These are phyloP conservation scores for Saccharomyces hybrid DNA, from an alignment of 1,139 yeast species.

Conservation along the genomic window DNA sequence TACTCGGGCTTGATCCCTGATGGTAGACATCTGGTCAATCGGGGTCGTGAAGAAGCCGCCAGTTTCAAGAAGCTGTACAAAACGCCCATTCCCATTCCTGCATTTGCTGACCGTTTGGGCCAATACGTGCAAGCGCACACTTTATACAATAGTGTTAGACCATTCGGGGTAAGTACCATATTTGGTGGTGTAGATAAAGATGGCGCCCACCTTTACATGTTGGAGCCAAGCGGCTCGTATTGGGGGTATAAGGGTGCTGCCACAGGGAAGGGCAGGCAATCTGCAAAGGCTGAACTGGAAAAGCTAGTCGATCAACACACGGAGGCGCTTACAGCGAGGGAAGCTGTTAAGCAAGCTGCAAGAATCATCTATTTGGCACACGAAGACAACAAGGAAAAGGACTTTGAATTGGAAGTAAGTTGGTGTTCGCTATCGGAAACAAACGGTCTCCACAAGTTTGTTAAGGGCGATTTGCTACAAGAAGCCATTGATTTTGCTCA, in stretches of 20 bases:
- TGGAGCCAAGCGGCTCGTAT: conserved; percentile 93
- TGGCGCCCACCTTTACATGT: conserved; percentile 90
- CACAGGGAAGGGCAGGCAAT: conserved; percentile 95
- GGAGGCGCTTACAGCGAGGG: conserved; percentile 59
- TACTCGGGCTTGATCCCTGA: conserved; percentile 95
- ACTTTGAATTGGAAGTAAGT: conserved; percentile 87
- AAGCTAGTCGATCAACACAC: conserved; percentile 42
- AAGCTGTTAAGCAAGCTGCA: conserved; percentile 91
- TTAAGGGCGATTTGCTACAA: conserved; percentile 67
- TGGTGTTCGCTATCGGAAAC: conserved; percentile 80
- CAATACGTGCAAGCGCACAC: conserved; percentile 94
- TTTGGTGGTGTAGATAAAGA: conserved; percentile 88
- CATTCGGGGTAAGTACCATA: conserved; percentile 88
- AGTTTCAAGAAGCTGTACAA: conserved; percentile 74
- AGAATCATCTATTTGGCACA: conserved; percentile 89
- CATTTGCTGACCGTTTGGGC: conserved; percentile 81
- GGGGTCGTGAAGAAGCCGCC: conserved; percentile 89
- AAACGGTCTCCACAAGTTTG: conserved; percentile 68
- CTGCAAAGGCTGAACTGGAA: conserved; percentile 93
- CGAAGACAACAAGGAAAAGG: conserved; percentile 96
- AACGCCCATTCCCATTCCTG: conserved; percentile 69
- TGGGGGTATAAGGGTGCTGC: conserved; percentile 99
- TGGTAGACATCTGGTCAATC: conserved; percentile 85
- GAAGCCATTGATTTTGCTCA: conserved; percentile 82
- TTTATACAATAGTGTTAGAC: conserved; percentile 92